Percentiles rank a stretch among this genome's conserved stretches.
These are phyloP conservation scores for Thymus quinquecostatus DNA, from an alignment of 257 asterid genomes.

Conservation along the genomic window DNA sequence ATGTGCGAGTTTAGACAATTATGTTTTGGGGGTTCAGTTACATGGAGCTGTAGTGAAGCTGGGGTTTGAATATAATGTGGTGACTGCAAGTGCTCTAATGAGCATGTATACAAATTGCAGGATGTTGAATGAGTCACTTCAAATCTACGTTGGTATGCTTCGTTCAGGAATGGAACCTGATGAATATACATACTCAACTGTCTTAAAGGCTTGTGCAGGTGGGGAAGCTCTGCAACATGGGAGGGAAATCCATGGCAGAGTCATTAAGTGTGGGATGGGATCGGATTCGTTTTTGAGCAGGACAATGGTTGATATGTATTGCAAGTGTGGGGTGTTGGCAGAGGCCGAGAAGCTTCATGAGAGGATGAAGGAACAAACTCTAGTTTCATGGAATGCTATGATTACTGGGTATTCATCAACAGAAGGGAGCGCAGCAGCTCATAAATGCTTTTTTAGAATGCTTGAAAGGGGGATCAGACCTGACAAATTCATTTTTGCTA, in stretches of 20 bases:
- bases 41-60: too few relatives aligned
- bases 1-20: too few relatives aligned
- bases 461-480: too few relatives aligned
- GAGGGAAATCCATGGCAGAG: slow-evolving; percentile 68
- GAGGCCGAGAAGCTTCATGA: slow-evolving; percentile 83
- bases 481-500: slow-evolving; percentile 56
- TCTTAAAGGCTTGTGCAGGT: slow-evolving; percentile 83
- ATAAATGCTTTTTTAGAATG: slow-evolving; percentile 40
- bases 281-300: slow-evolving; percentile 68
- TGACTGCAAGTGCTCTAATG: too few relatives aligned
- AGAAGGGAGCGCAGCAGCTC: slow-evolving; percentile 77
- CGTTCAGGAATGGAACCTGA: slow-evolving; percentile 42
- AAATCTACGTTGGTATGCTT: too few relatives aligned
- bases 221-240: slow-evolving; percentile 59
- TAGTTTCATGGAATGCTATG: slow-evolving; percentile 84
- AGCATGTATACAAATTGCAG: too few relatives aligned
- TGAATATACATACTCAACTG: slow-evolving; percentile 79
- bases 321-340: slow-evolving; percentile 72
- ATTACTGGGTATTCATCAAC: slow-evolving; percentile 73
- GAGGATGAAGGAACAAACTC: slow-evolving; percentile 32
- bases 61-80: too few relatives aligned
- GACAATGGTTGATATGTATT: slow-evolving; percentile 83
- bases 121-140: too few relatives aligned
- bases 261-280: slow-evolving; percentile 73
- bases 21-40: too few relatives aligned